Conservation (phyloP, 306 rosid genomes). For the Lathyrus oleraceus region DNA sequence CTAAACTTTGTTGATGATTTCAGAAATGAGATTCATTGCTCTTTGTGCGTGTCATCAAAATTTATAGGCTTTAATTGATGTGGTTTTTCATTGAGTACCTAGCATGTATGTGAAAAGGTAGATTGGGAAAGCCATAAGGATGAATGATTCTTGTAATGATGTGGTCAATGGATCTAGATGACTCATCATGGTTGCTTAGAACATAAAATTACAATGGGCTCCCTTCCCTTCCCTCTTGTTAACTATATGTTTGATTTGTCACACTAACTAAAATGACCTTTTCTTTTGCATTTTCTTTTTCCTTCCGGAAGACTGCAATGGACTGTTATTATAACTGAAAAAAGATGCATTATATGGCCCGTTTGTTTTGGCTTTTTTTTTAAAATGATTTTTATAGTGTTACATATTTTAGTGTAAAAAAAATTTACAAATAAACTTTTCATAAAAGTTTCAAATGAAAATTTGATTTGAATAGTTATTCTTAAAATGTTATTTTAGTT, state of each 20-base stretch:
- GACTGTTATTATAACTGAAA: too few relatives aligned
- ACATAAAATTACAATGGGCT: conserved; percentile 39
- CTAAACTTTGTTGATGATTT: conserved; percentile 25
- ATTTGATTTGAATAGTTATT: too few relatives aligned
- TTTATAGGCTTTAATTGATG: conserved; percentile 12
- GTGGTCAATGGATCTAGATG: conserved; percentile 33
- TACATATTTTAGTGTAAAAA: too few relatives aligned
- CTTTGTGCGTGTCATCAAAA: conserved; percentile 24
- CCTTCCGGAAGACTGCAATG: too few relatives aligned
- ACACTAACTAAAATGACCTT: conserved; percentile 16
- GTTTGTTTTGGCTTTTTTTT: too few relatives aligned
- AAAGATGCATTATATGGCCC: too few relatives aligned
- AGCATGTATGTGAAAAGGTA: conserved; percentile 15
- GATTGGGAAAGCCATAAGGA: conserved; percentile 34
- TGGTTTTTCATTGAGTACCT: not conserved
- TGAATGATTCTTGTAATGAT: conserved; percentile 35
- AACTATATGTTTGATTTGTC: conserved; percentile 32
- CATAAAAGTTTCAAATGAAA: too few relatives aligned
- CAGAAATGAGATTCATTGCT: conserved; percentile 26
- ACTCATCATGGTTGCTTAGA: conserved; percentile 40
- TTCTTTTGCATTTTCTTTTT: conserved; percentile 8
- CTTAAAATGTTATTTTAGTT: too few relatives aligned
- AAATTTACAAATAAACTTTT: too few relatives aligned
- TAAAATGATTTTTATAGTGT: too few relatives aligned
- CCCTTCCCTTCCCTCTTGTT: conserved; percentile 39